Evolutionary conservation across 2,329 filamentous ascomycete genomes (phyloP), one percentile per base, ranked within the genome.

Genomic region (Chaetothyriales sp.): DNA sequence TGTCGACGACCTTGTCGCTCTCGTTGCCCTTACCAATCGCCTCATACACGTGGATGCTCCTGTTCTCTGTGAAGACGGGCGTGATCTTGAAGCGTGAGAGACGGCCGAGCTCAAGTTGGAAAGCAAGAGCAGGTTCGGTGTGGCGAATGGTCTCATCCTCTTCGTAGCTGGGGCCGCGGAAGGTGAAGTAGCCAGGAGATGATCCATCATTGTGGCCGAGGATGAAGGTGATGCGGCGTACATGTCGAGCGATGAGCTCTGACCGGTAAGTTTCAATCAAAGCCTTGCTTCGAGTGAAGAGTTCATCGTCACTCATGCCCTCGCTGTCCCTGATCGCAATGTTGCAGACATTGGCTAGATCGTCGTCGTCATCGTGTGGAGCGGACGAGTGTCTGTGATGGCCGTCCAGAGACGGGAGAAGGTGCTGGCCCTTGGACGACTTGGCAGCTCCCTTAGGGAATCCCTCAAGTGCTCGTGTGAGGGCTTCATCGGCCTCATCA

Each of bases 21-120:
- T 95, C 89, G 42, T 89, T 84, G 47, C 85, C 85, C 75, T 95
- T 98, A 64, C 92, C 92, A 62, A 94, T 74, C 59, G 86, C 92
- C 75, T 96, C 89, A 70, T 96, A 98, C 53, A 98, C 89, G 74
- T 98, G 92, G 58, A 98, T 95, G 71, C 94, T 96, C 65, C 93
- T 85, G 76, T 98, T 98, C 71, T 96, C 89, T 0, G 92, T 96
- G 72, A 98, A 98, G 48, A 98, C 88, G 1, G 92, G 90, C 73
- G 89, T 93, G 71, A 96, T 94, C 73, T 88, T 83, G 79, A 98
- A 98, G 73, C 95, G 96, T 64, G 84, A 85, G 26, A 98, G 79
- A 67, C 92, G 85, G 53, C 82, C 84, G 57, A 98, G 81, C 71
- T 98, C 92, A 66, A 96, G 85, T 75, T 98, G 92, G 86, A 96